Evolutionary conservation across 2,329 filamentous ascomycete genomes (phyloP).

Genomic region (Ceratocystis papillata): DNA sequence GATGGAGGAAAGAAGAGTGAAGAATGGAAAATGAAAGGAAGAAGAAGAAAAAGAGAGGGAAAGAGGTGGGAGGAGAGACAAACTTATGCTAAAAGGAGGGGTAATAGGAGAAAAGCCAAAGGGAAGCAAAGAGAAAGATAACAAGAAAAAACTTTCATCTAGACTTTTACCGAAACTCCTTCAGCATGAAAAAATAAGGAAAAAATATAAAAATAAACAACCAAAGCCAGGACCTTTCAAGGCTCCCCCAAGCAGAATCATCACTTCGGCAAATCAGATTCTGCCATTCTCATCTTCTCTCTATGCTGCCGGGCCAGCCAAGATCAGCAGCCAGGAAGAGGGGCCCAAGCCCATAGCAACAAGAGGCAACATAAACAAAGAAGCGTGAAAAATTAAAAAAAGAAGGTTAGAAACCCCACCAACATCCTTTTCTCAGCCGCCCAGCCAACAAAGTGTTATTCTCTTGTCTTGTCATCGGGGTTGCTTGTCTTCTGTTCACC

Average conservation of each 20-base stretch:
- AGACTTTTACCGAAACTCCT: slow-evolving; percentile 7
- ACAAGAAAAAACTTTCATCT: slow-evolving; percentile 7
- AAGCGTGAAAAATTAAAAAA: slow-evolving; percentile 2
- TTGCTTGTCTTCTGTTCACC: background rate
- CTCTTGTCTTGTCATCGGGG: background rate
- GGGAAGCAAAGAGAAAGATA: background rate
- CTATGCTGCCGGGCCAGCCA: background rate
- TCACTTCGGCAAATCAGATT: background rate
- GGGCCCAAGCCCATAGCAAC: slow-evolving; percentile 1
- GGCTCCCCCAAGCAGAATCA: background rate
- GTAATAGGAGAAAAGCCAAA: slow-evolving; percentile 16
- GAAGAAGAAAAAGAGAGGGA: slow-evolving; percentile 23
- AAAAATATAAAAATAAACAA: slow-evolving; percentile 12
- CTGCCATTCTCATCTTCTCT: slow-evolving; percentile 13
- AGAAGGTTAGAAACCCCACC: slow-evolving; percentile 1
- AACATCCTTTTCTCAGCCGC: background rate
- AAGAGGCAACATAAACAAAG: background rate
- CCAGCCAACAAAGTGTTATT: background rate
- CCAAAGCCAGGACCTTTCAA: background rate
- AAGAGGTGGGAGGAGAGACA: slow-evolving; percentile 18
- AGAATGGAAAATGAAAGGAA: slow-evolving; percentile 13
- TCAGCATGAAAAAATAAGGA: slow-evolving; percentile 12
- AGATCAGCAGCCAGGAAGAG: background rate
- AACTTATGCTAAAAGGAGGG: slow-evolving; percentile 14
- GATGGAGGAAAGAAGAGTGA: slow-evolving; percentile 3